A percentile compares a stretch with the other conserved stretches of the same genome.
Conservation (phyloP, 192 early-diverging fungal species). For the Coemansia sp. region DNA sequence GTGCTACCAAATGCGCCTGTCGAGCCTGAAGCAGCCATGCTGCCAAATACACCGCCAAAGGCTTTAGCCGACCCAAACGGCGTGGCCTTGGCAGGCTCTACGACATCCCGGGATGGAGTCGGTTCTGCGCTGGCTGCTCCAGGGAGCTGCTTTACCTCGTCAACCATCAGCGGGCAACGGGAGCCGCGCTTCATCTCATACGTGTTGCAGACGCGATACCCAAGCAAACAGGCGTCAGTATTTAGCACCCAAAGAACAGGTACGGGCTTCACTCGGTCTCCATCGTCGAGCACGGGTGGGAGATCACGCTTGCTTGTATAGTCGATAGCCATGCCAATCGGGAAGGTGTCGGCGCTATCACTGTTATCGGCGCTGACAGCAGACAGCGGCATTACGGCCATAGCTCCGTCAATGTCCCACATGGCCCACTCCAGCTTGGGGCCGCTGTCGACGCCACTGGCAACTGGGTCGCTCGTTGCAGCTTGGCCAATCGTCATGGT, state of each 20-base stretch:
- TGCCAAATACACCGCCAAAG: neutral
- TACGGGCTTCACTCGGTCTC: conserved; percentile 54
- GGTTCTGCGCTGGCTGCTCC: neutral
- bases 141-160: conserved; percentile 19
- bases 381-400: conserved; percentile 61
- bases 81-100: conserved; percentile 9
- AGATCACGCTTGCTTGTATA: conserved; percentile 60
- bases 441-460: conserved; percentile 9
- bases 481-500: conserved; percentile 44
- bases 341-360: conserved; percentile 59
- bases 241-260: conserved; percentile 75
- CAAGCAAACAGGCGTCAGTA: conserved; percentile 61
- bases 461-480: conserved; percentile 3
- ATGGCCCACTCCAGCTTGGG: conserved; percentile 59
- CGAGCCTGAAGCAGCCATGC: no score
- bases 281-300: conserved; percentile 56
- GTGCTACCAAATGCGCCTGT: conserved; percentile 3
- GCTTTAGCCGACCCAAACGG: conserved; percentile 17
- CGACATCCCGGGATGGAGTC: neutral
- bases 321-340: conserved; percentile 75
- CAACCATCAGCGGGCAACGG: conserved; percentile 47
- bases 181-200: conserved; percentile 48
- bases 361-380: conserved; percentile 25
- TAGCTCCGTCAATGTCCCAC: conserved; percentile 64
- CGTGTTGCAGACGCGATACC: conserved; percentile 65